Conservation (phyloP, 2,329 filamentous ascomycete species). For the Ceratocystis cubensis region DNA sequence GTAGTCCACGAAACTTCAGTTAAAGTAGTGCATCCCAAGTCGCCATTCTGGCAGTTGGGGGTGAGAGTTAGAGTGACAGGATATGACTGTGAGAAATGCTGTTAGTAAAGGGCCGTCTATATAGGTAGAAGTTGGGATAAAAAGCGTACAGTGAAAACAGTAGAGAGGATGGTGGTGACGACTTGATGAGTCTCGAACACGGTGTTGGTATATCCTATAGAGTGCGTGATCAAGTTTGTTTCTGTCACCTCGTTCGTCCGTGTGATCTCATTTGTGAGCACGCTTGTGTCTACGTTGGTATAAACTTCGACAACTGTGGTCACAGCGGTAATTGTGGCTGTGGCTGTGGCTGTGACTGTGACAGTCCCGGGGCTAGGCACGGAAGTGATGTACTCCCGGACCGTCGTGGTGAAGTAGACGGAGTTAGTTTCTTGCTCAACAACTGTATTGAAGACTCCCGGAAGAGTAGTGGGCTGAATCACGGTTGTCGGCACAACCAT, state of each 20-base stretch:
- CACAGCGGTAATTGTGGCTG: constrained; percentile 21
- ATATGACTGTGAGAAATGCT: constrained; percentile 22
- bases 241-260: constrained; percentile 4
- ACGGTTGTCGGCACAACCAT: constrained; percentile 7
- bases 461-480: constrained; percentile 1
- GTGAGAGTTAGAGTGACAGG: constrained; percentile 24
- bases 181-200: constrained; percentile 21
- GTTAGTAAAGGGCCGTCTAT: constrained; percentile 11
- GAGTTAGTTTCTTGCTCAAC: not conserved
- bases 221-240: constrained; percentile 12
- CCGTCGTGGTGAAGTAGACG: not conserved
- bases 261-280: not conserved
- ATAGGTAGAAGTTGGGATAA: not conserved
- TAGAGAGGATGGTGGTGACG: constrained; percentile 22
- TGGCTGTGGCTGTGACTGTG: constrained; percentile 21
- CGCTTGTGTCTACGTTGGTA: constrained; percentile 12
- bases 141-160: constrained; percentile 19
- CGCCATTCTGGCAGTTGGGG: constrained; percentile 5
- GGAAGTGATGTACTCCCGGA: not conserved
- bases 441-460: not conserved
- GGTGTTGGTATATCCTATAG: constrained; percentile 13
- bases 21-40: constrained; percentile 14
- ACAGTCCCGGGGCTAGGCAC: constrained; percentile 10
- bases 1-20: constrained; percentile 21
- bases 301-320: constrained; percentile 16